Evolutionary conservation across 2,329 filamentous ascomycete genomes (phyloP), one percentile per base, ranked within the genome.

Genomic region (Coniochaeta sp.): DNA sequence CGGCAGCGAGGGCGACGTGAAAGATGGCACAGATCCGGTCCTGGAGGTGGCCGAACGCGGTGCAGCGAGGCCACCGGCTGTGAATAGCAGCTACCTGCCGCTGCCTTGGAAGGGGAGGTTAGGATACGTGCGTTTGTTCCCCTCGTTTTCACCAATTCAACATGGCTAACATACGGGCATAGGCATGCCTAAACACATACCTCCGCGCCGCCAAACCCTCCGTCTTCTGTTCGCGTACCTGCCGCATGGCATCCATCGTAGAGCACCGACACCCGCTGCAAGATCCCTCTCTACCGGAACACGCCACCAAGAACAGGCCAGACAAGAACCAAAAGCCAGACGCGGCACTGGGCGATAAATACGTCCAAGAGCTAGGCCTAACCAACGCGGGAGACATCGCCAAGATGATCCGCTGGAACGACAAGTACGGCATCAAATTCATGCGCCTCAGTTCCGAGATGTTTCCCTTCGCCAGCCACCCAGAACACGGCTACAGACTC

Each of bases 401-500:
- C 52, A 95, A 95, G 67, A 89, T 96, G 82, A 63, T 96, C 8
- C 79, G 83, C 1, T 97, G 92, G 92, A 96, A 97, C 63, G 86
- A 95, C 57, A 87, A 83, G 58, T 96, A 92, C 57, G 85, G 86
- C 33, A 97, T 97, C 69, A 91, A 84, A 59, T 96, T 97, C 66
- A 82, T 97, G 81, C 82, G 92, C 1, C 74, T 97, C 18, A 95
- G 89, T 59, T 95, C 89, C 51, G 92, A 96, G 60, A 96, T 96
- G 88, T 97, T 97, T 57, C 92, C 92, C 0, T 96, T 96, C 65
- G 92, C 92, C 1, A 95, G 89, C 57, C 92, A 97, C 62, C 78
- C 81, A 22, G 86, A 89, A 55, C 86, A 95, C 58, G 92, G 91
- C 0, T 97, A 97, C 67, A 86, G 82, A 58, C 76, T 97, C 12